These are phyloP conservation scores for Saturnispora halmiae DNA, from an alignment of 805 yeast genomes.

Conservation along the genomic window DNA sequence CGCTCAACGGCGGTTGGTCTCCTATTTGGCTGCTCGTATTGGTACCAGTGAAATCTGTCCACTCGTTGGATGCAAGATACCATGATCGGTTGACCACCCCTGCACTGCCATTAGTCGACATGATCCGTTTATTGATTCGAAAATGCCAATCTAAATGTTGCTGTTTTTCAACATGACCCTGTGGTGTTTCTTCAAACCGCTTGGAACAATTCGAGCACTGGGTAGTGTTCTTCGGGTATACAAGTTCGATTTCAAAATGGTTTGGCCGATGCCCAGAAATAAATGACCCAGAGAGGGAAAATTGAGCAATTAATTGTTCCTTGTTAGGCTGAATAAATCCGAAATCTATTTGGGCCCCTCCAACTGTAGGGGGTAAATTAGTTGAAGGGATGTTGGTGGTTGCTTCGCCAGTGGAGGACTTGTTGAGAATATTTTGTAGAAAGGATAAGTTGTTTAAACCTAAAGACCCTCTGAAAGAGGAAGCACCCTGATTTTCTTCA, in stretches of 20 bases:
- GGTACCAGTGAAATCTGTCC: slow-evolving; percentile 47
- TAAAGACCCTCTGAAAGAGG: slow-evolving; percentile 10
- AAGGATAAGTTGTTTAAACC: slow-evolving; percentile 16
- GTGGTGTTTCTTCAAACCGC: slow-evolving; percentile 55
- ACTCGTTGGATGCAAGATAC: slow-evolving; percentile 64
- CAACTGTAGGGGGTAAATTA: slow-evolving; percentile 13
- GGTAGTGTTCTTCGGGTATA: slow-evolving; percentile 56
- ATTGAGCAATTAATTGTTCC: slow-evolving; percentile 18
- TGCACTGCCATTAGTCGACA: slow-evolving; percentile 26
- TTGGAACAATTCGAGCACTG: slow-evolving; percentile 90
- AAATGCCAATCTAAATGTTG: slow-evolving; percentile 94
- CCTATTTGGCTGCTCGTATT: slow-evolving; percentile 12
- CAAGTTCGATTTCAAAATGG: slow-evolving; percentile 26
- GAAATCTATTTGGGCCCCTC: slow-evolving; percentile 20
- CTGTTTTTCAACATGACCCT: slow-evolving; percentile 45
- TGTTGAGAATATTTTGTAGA: slow-evolving; percentile 17
- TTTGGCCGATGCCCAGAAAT: slow-evolving; percentile 32
- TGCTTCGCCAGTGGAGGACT: slow-evolving; percentile 4
- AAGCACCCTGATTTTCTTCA: too few relatives aligned
- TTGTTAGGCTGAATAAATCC: slow-evolving; percentile 16
- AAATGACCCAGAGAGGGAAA: slow-evolving; percentile 29
- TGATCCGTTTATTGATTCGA: slow-evolving; percentile 73
- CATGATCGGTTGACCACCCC: slow-evolving; percentile 71
- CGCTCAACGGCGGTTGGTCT: slow-evolving; percentile 8
- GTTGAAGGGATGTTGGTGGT: neutral